Base-by-base conservation (phyloP, 139 green algal species). In the Zygnema cylindricum region DNA sequence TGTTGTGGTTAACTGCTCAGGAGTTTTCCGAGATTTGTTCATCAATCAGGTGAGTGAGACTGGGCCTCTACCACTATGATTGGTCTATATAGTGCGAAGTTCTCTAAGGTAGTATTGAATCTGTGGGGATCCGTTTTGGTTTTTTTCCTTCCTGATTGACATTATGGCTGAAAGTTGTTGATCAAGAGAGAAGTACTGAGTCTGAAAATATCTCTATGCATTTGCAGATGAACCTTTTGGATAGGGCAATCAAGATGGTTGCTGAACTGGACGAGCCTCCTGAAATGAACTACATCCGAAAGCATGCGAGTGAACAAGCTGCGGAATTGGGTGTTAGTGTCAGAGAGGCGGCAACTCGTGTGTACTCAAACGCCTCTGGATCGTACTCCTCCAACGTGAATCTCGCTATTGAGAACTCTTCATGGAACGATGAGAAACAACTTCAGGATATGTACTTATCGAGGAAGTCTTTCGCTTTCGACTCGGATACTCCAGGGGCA, bases 241-340 rank as follows among this genome's bases (percentile, higher is more conserved):
- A 98, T 91, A 93, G 97, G 42, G 97, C 97, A 69, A 93, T 99
- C 89, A 99, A 99, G 96, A 90, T 99, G 94, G 97, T 97, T 0
- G 97, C 97, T 1, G 97, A 99, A 95, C 94, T 95, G 91, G 97
- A 99, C 77, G 97, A 99, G 95, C 97, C 97, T 3, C 86, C 95
- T 42, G 96, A 99, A 91, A 98, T 99, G 96, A 99, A 99, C 94
- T 99, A 98, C 93, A 97, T 99, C 86, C 95, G 97, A 92, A 99
- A 99, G 96, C 97, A 99, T 89, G 97, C 97, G 23, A 89, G 93
- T 85, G 93, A 99, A 95, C 94, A 97, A 94, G 97, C 97, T 0
- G 95, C 96, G 75, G 96, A 98, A 92, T 91, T 97, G 77, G 96
- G 96, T 55, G 73, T 96, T 40, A 94, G 57, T 55, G 30, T 98